A percentile compares a stretch with the other conserved stretches of the same genome.
These are phyloP conservation scores for Penicillium bialowiezense DNA, from an alignment of 495 filamentous ascomycete species.

Conservation along the genomic window DNA sequence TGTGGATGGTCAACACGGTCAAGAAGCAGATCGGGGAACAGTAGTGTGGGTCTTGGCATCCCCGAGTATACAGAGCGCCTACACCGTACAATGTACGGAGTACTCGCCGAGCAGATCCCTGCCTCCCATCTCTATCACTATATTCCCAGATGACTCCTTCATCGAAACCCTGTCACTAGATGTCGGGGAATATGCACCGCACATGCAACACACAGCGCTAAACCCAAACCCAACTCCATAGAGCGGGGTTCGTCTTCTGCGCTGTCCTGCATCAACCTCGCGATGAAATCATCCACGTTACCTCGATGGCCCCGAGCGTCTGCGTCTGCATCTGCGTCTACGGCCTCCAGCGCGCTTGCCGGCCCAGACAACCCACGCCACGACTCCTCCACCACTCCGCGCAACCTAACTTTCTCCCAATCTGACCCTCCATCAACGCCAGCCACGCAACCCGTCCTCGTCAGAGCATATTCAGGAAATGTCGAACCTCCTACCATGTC, in stretches of 20 bases:
- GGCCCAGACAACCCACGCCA: constrained; percentile 13
- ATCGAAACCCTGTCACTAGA: no score
- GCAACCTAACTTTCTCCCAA: constrained; percentile 24
- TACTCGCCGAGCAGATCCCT: no score
- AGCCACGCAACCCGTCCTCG: constrained; percentile 43
- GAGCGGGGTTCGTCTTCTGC: no score
- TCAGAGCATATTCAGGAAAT: constrained; percentile 42
- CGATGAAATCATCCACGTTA: no score
- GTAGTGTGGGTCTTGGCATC: constrained; percentile 22
- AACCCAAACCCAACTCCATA: background rate
- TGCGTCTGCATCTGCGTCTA: no score
- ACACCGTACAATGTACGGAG: no score
- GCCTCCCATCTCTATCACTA: no score
- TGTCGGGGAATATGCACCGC: no score
- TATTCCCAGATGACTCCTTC: no score
- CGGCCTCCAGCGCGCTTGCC: no score
- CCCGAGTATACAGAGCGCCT: background rate
- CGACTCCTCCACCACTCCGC: constrained; percentile 28
- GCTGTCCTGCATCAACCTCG: no score
- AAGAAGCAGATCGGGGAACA: constrained; percentile 8
- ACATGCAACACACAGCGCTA: background rate
- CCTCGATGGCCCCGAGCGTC: no score
- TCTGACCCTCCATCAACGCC: constrained; percentile 17
- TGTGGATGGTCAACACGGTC: background rate
- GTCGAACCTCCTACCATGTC: constrained; percentile 30